These are phyloP conservation scores for Trichoderma aggressivum DNA, from an alignment of 2,329 filamentous ascomycete genomes.

Conservation along the genomic window DNA sequence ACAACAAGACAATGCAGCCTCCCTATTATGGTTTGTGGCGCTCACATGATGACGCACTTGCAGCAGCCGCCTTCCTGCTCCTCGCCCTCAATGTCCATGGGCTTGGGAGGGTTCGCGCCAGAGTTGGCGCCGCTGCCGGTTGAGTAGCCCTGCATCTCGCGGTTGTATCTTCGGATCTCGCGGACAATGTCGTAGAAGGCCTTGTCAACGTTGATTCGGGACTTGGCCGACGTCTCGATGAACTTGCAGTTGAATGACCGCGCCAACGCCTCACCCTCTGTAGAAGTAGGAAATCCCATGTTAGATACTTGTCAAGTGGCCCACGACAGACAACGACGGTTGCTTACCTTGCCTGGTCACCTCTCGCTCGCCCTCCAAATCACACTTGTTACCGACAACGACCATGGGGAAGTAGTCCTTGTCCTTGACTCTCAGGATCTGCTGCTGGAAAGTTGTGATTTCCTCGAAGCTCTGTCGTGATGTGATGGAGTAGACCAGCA, in stretches of 20 bases:
- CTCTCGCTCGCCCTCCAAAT: slow-evolving; percentile 88
- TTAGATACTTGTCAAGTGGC: not conserved
- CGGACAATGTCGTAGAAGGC: slow-evolving; percentile 98
- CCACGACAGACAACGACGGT: not conserved
- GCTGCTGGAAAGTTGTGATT: slow-evolving; percentile 97
- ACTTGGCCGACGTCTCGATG: slow-evolving; percentile 98
- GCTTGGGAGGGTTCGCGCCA: slow-evolving; percentile 60
- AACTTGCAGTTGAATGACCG: slow-evolving; percentile 93
- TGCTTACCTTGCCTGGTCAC: slow-evolving; percentile 83
- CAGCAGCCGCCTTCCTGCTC: slow-evolving; percentile 74
- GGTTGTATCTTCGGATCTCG: slow-evolving; percentile 97
- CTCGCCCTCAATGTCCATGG: slow-evolving; percentile 75
- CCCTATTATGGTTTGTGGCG: not conserved
- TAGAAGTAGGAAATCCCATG: slow-evolving; percentile 6
- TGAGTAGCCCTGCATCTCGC: slow-evolving; percentile 89
- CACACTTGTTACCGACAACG: slow-evolving; percentile 98
- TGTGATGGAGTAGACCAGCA: slow-evolving; percentile 97
- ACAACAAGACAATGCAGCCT: not conserved
- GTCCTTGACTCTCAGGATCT: slow-evolving; percentile 97
- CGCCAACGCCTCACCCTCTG: slow-evolving; percentile 88
- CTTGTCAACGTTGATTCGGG: slow-evolving; percentile 95
- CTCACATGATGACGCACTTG: slow-evolving; percentile 81
- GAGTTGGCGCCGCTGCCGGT: slow-evolving; percentile 64
- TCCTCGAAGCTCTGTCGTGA: slow-evolving; percentile 97
- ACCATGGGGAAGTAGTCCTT: slow-evolving; percentile 99